phyloP scores from a whole-genome alignment of 208 protist species.

The Wallacemonas collosoma region DNA sequence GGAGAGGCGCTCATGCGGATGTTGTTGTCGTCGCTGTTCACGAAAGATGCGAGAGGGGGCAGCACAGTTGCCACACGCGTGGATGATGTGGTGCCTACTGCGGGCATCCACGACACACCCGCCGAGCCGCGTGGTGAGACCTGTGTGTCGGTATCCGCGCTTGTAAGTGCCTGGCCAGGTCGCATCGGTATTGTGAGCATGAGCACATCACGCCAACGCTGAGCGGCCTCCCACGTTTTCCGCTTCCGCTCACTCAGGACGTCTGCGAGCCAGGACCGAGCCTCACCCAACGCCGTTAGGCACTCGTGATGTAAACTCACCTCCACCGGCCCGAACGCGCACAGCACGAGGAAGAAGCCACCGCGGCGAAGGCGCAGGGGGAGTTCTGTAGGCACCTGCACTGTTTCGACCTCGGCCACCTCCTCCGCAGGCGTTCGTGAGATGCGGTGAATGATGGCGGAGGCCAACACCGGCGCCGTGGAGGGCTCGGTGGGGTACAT shows the following conservation, averaged over 20 bases:
- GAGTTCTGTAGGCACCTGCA: conserved; percentile 18
- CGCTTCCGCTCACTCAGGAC: conserved; percentile 33
- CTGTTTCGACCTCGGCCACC: not conserved
- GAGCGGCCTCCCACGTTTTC: conserved; percentile 38
- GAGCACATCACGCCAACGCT: conserved; percentile 10
- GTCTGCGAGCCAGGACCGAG: conserved; percentile 41
- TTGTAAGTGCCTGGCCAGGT: not conserved
- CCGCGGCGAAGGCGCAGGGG: conserved; percentile 38
- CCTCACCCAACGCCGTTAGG: conserved; percentile 40
- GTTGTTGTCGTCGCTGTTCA: not conserved
- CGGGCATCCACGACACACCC: not conserved
- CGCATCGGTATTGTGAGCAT: not conserved
- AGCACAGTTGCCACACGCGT: not conserved
- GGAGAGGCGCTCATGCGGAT: not conserved
- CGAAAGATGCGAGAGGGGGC: not conserved
- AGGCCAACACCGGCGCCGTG: no score
- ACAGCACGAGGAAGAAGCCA: conserved; percentile 66
- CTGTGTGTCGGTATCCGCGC: not conserved
- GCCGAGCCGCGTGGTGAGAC: not conserved
- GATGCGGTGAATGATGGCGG: no score
- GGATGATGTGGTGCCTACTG: not conserved
- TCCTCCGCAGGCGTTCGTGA: no score
- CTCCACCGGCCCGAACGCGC: conserved; percentile 54
- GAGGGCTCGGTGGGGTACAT: conserved; percentile 10
- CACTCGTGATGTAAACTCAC: conserved; percentile 49